These are phyloP conservation scores for Chlamydomonas sp. DNA, from an alignment of 139 green algal genomes.

Conservation along the genomic window DNA sequence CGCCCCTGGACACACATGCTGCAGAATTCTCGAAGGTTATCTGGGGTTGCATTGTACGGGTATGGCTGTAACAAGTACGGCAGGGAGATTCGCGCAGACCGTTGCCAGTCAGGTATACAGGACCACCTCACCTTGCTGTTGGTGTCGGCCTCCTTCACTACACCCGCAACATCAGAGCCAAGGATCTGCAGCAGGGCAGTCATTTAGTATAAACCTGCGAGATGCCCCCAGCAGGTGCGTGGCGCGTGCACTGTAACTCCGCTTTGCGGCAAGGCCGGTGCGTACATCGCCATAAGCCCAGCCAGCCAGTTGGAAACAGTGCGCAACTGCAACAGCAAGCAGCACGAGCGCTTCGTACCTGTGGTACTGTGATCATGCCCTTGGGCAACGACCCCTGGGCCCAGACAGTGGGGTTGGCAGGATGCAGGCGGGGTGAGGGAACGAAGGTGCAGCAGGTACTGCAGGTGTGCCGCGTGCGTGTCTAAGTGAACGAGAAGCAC, in stretches of 20 bases:
- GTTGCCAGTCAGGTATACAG: too few species aligned
- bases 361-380: conserved; percentile 12
- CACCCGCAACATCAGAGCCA: conserved; percentile 54
- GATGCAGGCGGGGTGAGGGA: not conserved
- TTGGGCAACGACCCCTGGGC: conserved; percentile 4
- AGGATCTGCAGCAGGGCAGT: conserved; percentile 40
- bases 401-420: not conserved
- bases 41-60: not conserved
- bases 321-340: not conserved
- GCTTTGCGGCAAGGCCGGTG: too few species aligned
- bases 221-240: too few species aligned
- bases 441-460: too few species aligned
- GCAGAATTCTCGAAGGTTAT: too few species aligned
- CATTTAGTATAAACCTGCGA: not conserved
- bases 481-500: too few species aligned
- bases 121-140: conserved; percentile 40
- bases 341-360: not conserved
- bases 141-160: conserved; percentile 46
- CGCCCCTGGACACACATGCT: not conserved
- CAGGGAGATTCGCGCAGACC: too few species aligned
- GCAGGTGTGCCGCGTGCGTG: too few species aligned
- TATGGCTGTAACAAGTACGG: not conserved
- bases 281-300: too few species aligned
- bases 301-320: not conserved
- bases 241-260: too few species aligned